phyloP scores from a whole-genome alignment of 768 basidiomycete genomes.

The Grammothele lineata region DNA sequence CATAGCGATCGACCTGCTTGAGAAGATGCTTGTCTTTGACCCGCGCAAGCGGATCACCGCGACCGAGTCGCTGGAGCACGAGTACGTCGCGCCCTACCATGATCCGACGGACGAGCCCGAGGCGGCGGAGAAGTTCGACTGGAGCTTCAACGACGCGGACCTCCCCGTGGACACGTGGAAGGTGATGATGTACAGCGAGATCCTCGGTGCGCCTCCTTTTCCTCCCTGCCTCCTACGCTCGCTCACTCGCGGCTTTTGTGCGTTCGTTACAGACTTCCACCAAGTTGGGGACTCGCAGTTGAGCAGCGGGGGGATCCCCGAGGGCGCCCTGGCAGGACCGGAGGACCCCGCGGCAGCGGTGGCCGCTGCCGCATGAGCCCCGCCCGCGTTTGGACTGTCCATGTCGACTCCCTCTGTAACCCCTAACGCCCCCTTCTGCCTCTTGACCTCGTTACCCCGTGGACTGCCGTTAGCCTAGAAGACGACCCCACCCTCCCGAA shows the following conservation, averaged over 20 bases:
- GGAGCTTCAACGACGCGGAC: constrained; percentile 99
- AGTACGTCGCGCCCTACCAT: constrained; percentile 96
- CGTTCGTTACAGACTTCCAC: constrained; percentile 59
- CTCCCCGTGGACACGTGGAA: constrained; percentile 99
- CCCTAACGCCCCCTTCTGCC: constrained; percentile 5
- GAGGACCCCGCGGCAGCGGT: constrained; percentile 30
- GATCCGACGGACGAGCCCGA: constrained; percentile 97
- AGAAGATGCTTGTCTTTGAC: constrained; percentile 99
- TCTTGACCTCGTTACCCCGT: constrained; percentile 2
- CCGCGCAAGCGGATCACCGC: constrained; percentile 97
- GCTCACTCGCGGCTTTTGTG: no score
- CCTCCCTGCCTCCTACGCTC: not conserved
- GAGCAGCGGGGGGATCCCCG: constrained; percentile 37
- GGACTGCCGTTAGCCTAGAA: no score
- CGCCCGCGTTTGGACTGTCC: not conserved
- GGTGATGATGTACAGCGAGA: constrained; percentile 99
- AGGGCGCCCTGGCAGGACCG: constrained; percentile 68
- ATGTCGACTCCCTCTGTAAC: not conserved
- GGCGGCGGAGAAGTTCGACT: constrained; percentile 93
- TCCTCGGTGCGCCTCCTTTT: constrained; percentile 61
- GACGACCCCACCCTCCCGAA: no score
- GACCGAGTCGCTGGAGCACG: constrained; percentile 81
- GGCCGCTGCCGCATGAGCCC: constrained; percentile 7
- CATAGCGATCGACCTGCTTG: constrained; percentile 90
- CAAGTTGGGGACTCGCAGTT: constrained; percentile 59